phyloP scores from a whole-genome alignment of 2,329 filamentous ascomycete genomes.

The Diaporthe helianthi region DNA sequence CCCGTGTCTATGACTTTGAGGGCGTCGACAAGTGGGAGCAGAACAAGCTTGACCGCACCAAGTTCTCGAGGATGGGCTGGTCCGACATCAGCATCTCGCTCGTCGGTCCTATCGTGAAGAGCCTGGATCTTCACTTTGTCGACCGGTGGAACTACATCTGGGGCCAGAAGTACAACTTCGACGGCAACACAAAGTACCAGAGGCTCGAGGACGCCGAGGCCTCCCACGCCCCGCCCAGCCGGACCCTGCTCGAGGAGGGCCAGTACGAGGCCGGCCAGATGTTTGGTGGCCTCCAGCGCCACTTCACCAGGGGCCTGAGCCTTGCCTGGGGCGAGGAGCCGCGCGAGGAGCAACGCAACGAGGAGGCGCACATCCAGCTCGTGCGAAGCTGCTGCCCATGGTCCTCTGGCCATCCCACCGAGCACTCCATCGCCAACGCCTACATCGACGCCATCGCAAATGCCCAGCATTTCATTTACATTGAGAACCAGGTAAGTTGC shows the following conservation, averaged over 20 bases:
- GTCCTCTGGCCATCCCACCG: constrained; percentile 59
- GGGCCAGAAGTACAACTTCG: constrained; percentile 74
- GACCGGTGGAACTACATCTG: constrained; percentile 95
- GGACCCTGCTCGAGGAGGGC: constrained; percentile 38
- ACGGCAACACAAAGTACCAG: constrained; percentile 59
- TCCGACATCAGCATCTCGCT: constrained; percentile 83
- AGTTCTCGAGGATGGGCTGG: constrained; percentile 90
- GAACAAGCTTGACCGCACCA: constrained; percentile 84
- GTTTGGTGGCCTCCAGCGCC: constrained; percentile 42
- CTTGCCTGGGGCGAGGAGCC: constrained; percentile 44
- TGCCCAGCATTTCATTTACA: constrained; percentile 77
- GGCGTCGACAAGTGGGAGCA: constrained; percentile 80
- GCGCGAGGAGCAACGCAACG: constrained; percentile 30
- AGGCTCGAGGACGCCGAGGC: constrained; percentile 38
- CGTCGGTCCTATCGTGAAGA: constrained; percentile 75
- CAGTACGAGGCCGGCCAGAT: constrained; percentile 36
- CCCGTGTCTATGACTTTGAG: constrained; percentile 80
- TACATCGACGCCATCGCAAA: constrained; percentile 76
- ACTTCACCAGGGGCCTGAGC: constrained; percentile 48
- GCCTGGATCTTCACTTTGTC: constrained; percentile 78
- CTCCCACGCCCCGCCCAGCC: constrained; percentile 37
- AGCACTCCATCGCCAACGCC: constrained; percentile 86
- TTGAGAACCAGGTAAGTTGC: constrained; percentile 70
- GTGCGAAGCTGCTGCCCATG: constrained; percentile 54
- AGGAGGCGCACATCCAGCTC: constrained; percentile 55